Conservation (phyloP, 768 basidiomycete species). For the Trametes punicea region DNA sequence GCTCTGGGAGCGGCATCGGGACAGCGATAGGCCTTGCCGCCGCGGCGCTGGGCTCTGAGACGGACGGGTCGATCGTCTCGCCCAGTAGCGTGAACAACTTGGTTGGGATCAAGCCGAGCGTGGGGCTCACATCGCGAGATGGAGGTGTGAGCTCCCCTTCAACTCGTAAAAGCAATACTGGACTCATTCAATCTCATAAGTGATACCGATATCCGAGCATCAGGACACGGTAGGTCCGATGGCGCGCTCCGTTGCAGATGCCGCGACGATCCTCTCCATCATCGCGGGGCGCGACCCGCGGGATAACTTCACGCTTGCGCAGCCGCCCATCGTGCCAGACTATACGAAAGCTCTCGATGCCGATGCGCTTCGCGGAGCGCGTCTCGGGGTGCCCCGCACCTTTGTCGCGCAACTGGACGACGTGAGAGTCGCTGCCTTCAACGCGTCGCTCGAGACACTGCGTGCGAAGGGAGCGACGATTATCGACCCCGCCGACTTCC, state of each 20-base stretch:
- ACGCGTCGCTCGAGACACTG: constrained; percentile 37
- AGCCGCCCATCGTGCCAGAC: constrained; percentile 49
- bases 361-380: constrained; percentile 42
- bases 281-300: constrained; percentile 41
- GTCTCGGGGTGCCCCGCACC: constrained; percentile 42
- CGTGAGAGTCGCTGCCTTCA: constrained; percentile 35
- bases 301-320: constrained; percentile 39
- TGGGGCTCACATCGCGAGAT: constrained; percentile 32
- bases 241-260: constrained; percentile 32
- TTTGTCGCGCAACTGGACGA: constrained; percentile 29
- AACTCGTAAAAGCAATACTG: constrained; percentile 30
- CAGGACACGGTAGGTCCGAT: constrained; percentile 38
- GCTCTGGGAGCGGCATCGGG: constrained; percentile 49
- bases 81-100: constrained; percentile 41
- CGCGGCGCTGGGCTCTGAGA: constrained; percentile 42
- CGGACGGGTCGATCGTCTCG: constrained; percentile 41
- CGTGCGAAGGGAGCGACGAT: constrained; percentile 42
- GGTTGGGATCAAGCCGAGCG: constrained; percentile 37
- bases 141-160: constrained; percentile 27
- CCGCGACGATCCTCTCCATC: constrained; percentile 30
- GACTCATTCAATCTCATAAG: constrained; percentile 31
- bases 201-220: constrained; percentile 38
- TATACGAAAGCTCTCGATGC: constrained; percentile 49
- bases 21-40: constrained; percentile 40
- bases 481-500: constrained; percentile 59